Base-by-base conservation (phyloP, 129 eudicot genomes). In the Tagetes patula region DNA sequence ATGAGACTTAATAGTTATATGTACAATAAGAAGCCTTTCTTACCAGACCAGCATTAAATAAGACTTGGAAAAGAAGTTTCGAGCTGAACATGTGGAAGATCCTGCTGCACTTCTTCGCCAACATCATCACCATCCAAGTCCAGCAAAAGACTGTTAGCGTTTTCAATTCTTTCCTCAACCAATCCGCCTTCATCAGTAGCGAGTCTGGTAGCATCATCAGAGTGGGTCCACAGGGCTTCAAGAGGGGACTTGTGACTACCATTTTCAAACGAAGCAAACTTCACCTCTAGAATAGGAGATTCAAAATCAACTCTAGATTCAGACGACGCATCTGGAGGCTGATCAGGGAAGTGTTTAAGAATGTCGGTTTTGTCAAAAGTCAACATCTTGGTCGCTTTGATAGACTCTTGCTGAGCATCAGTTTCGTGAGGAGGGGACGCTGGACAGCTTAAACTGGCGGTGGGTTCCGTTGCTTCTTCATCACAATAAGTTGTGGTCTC, bases 221-320 rank as follows among this genome's bases (percentile, higher is more conserved):
- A 38, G 32, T 81, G 80, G 62, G 65, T 62, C 58, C 84, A 68
- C 79, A 91, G 89, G 75, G 85, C 82, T 79, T 84, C 90, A 56
- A 91, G 83, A 50, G 81, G 69, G 31, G 77, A 71, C 67, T 66
- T 72, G 8, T 75, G 54, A 42, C 53, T 38, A 43, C 69, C 65
- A 46, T 31, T 41, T 41, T 59, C 80, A 52, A 63, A 13, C 14
- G 81, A 75, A 73, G 69, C 47, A 75, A 91, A 91, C 73, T 86
- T 84, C 71, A 90, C 96, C 46, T 90, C 96, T 42, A 88, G 86
- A 30, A 91, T 80, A 39, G 89, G 89, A 72, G 82, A 55, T 27
- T 79, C 86, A 64, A 88, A 86, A 71, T 88, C 95, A 27, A 87
- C 69, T 1, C 14, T 33, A 58, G 84, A 69, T 53, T 53, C 73